Base-by-base conservation (phyloP, 1,284 basidiomycete species). In the Leccinum angustisporum region DNA sequence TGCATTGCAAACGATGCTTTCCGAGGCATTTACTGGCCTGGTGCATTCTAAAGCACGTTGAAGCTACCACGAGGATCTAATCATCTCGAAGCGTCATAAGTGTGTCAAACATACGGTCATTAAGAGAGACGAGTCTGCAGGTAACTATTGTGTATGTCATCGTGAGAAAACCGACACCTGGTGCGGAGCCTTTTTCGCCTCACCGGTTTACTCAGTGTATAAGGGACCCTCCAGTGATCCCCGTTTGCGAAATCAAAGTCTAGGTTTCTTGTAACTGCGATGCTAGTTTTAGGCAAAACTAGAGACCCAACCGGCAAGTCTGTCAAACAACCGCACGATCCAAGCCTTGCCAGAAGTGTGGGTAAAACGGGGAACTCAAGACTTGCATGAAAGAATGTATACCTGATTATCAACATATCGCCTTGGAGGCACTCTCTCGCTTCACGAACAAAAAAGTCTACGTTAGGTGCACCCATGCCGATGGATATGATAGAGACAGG, bases 381-480 rank as follows among this genome's bases (percentile, higher is more conserved):
- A 31, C 16, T 11, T 21, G 43, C 48, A 57, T 21, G 14, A 61
- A 60, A 34, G 50, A 74, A 51, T 40, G 18, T 79, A 63, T 61
- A 90, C 90, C 90, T 86, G 66, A 92, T 79, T 62, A 94, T 82
- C 65, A 85, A 78, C 83, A 94, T 85, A 70, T 94, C 91, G 8
- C 92, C 92, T 63, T 76, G 79, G 48, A 93, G 75, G 66, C 89
- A 89, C 70, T 94, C 92, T 61, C 92, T 82, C 16, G 84, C 85
- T 77, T 94, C 92, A 64, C 92, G 84, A 14, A 94, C 83, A 73
- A 94, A 92, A 76, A 94, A 94, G 75, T 94, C 92, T 75, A 88
- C 88, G 73, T 90, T 91, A 2, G 91, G 83, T 63, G 78, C 79
- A 21, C 92, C 92, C 92, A 94, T 94, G 9, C 92, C 92, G 61